Evolutionary conservation across 768 basidiomycete species (phyloP), one percentile per base, ranked within the genome.

Genomic region (Phlebiopsis flavidoalba): DNA sequence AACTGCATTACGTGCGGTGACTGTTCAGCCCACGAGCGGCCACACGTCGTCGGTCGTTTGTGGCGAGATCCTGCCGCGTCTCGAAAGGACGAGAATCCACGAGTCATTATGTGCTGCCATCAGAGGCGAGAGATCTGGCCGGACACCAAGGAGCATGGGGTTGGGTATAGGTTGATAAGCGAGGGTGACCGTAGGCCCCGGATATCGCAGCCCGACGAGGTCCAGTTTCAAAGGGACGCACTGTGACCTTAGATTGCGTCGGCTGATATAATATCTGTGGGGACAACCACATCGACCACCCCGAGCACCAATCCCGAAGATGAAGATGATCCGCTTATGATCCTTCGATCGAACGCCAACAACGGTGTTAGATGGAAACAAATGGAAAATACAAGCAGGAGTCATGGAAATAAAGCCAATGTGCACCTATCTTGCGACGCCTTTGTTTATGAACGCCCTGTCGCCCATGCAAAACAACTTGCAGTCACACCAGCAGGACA

Each of bases 111-210:
- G 8, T 90, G 90, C 15, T 73, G n/a, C n/a, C n/a, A n/a, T 93
- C 33, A 83, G 84, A 46, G 83, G 83, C n/a, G n/a, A 10, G 89
- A 91, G 70, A 78, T 90, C 36, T 93, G 91, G 90, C 83, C 83
- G 54, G 90, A 92, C 72, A 88, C 85, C 26, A 79, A 77, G 61
- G 84, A 82, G 22, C 79, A 85, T 50, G 85, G 83, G 10, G 76
- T 79, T 49, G 88, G n/a, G 87, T 17, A 88, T 87, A n/a, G 84
- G 86, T 85, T 3, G 89, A 92, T 61, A 86, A n/a, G 86, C 70
- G 89, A 92, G 81, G 90, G 77, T 55, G 2, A 5, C 19, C 19
- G 5, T 49, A 19, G 14, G 15, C 8, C n/a, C n/a, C n/a, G n/a
- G n/a, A n/a, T n/a, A n/a, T 31, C 6, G 26, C 6, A 31, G n/a